Conservation (phyloP, 129 eudicot genomes). For the Lactuca sativa region DNA sequence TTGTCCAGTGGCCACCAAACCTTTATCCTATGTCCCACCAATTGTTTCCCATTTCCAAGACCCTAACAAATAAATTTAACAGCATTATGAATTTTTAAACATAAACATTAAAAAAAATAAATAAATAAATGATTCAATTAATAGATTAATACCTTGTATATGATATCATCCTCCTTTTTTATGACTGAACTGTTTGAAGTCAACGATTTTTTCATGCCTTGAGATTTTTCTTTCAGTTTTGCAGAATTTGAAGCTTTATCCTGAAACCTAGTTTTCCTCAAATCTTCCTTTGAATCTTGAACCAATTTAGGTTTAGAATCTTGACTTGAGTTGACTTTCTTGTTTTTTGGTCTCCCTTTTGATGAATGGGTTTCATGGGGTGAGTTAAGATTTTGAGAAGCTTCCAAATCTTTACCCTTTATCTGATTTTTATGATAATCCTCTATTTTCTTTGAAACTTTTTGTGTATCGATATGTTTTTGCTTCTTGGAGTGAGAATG, state of each 20-base stretch:
- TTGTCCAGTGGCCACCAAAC: slow-evolving; percentile 94
- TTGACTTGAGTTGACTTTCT: neutral
- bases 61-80: slow-evolving; percentile 26
- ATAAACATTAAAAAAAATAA: neutral
- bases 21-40: slow-evolving; percentile 59
- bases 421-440: slow-evolving; percentile 15
- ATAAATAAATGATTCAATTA: neutral
- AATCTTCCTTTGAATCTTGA: slow-evolving; percentile 12
- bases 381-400: neutral
- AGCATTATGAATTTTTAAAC: neutral
- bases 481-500: slow-evolving; percentile 31
- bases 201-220: slow-evolving; percentile 4
- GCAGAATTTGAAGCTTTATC: neutral
- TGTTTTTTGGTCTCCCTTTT: slow-evolving; percentile 34
- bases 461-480: slow-evolving; percentile 11
- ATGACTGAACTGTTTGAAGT: slow-evolving; percentile 9
- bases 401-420: slow-evolving; percentile 16
- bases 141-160: slow-evolving; percentile 25
- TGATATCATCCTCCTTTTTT: slow-evolving; percentile 32
- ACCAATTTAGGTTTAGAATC: neutral
- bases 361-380: slow-evolving; percentile 6
- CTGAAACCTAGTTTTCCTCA: slow-evolving; percentile 9
- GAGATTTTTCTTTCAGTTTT: no score
- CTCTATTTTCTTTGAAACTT: neutral
- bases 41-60: slow-evolving; percentile 42